Conservation (phyloP, 441 rosid species). For the Geranium incanum region DNA sequence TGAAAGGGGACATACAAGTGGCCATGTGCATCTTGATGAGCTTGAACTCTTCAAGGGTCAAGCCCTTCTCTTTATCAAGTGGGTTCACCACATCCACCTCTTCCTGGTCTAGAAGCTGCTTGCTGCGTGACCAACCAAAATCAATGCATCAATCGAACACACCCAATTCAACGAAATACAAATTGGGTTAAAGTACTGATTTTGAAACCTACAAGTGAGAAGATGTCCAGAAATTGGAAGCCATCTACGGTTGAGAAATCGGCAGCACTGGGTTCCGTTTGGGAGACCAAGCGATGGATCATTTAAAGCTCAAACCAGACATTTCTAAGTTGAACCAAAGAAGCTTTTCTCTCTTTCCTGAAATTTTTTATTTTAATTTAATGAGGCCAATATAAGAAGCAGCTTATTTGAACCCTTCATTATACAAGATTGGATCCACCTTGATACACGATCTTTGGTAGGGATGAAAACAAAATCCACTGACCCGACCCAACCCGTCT, state of each 20-base stretch:
- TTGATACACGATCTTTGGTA: not conserved
- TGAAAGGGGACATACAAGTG: slow-evolving; percentile 37
- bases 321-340: not conserved
- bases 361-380: too few relatives aligned
- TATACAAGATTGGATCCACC: not conserved
- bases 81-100: slow-evolving; percentile 58
- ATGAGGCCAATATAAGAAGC: not conserved
- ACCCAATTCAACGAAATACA: not conserved
- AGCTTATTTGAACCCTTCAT: not conserved
- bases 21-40: slow-evolving; percentile 76
- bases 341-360: not conserved
- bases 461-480: too few relatives aligned
- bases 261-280: not conserved
- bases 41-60: slow-evolving; percentile 67
- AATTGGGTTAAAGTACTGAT: not conserved
- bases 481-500: not conserved
- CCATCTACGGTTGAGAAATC: not conserved
- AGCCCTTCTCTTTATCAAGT: slow-evolving; percentile 66
- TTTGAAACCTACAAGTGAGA: not conserved
- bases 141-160: not conserved
- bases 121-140: slow-evolving; percentile 29
- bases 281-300: not conserved
- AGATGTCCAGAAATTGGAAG: slow-evolving; percentile 9
- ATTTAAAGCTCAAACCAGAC: not conserved
- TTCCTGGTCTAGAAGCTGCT: slow-evolving; percentile 73